Evolutionary conservation across 805 yeast species (phyloP).

Genomic region (Lipomyces mesembrius): DNA sequence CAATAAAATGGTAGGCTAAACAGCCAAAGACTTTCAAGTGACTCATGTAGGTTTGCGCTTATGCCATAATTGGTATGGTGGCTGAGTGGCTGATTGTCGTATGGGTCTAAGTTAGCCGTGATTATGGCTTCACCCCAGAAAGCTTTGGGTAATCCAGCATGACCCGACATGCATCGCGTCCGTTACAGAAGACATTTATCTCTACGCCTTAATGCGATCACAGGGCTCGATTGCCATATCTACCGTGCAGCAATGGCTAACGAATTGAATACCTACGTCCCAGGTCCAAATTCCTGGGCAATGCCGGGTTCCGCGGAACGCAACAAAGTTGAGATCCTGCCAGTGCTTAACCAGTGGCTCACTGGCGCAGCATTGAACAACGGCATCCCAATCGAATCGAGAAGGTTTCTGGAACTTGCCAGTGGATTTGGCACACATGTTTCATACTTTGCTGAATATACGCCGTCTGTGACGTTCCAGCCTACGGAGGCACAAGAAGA

Average conservation of each 20-base stretch:
- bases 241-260: not conserved
- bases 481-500: constrained; percentile 36
- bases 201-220: not conserved
- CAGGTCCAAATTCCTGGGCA: constrained; percentile 36
- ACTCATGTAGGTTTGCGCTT: too few relatives aligned
- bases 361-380: constrained; percentile 8
- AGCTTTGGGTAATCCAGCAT: too few relatives aligned
- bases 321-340: constrained; percentile 30
- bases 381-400: not conserved
- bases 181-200: too few relatives aligned
- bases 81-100: too few relatives aligned
- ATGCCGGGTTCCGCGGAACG: constrained; percentile 34
- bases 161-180: too few relatives aligned
- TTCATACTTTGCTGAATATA: constrained; percentile 26
- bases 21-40: too few relatives aligned
- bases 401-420: constrained; percentile 30
- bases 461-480: constrained; percentile 28
- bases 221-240: not conserved
- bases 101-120: too few relatives aligned
- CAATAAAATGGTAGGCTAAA: too few relatives aligned
- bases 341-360: constrained; percentile 19
- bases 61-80: too few relatives aligned
- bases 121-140: too few relatives aligned
- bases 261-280: constrained; percentile 1
- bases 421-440: constrained; percentile 36